phyloP scores from a whole-genome alignment of 352 stramenopile species.

The Phytopythium kandeliae region DNA sequence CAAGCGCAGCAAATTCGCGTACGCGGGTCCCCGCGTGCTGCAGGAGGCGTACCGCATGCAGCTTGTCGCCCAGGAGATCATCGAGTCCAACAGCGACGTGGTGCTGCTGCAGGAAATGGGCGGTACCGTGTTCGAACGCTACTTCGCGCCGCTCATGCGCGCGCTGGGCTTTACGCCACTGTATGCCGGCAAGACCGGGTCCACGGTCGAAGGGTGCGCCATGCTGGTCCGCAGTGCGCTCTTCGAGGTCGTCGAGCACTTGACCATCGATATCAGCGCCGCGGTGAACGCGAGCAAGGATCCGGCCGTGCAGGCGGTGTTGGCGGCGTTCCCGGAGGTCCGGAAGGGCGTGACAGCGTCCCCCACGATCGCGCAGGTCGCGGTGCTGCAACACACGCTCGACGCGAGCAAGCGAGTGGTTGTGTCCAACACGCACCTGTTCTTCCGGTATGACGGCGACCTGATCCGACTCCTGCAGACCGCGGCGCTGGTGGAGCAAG shows the following conservation, averaged over 20 bases:
- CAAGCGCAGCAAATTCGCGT: conserved; percentile 57
- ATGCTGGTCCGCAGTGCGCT: conserved; percentile 31
- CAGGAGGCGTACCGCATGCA: conserved; percentile 72
- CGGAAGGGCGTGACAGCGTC: conserved; percentile 38
- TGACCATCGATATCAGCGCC: conserved; percentile 27
- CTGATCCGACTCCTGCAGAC: conserved; percentile 65
- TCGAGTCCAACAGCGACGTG: conserved; percentile 53
- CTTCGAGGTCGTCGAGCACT: conserved; percentile 56
- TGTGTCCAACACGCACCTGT: conserved; percentile 73
- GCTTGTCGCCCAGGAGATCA: conserved; percentile 65
- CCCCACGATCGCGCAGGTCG: conserved; percentile 58
- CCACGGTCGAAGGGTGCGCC: conserved; percentile 64
- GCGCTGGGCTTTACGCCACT: conserved; percentile 37
- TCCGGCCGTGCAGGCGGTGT: conserved; percentile 20
- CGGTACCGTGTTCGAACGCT: conserved; percentile 34
- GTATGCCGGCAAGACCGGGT: conserved; percentile 64
- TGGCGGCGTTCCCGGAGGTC: conserved; percentile 47
- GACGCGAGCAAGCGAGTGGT: conserved; percentile 26
- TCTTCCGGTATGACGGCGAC: conserved; percentile 65
- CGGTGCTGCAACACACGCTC: conserved; percentile 32
- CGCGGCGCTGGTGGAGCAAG: conserved; percentile 32
- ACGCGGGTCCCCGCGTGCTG: conserved; percentile 34
- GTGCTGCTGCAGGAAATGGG: conserved; percentile 79
- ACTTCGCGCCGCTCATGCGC: conserved; percentile 53
- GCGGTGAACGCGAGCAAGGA: conserved; percentile 30